These are phyloP conservation scores for Tephrocybe sp. DNA, from an alignment of 768 basidiomycete species.

Conservation along the genomic window DNA sequence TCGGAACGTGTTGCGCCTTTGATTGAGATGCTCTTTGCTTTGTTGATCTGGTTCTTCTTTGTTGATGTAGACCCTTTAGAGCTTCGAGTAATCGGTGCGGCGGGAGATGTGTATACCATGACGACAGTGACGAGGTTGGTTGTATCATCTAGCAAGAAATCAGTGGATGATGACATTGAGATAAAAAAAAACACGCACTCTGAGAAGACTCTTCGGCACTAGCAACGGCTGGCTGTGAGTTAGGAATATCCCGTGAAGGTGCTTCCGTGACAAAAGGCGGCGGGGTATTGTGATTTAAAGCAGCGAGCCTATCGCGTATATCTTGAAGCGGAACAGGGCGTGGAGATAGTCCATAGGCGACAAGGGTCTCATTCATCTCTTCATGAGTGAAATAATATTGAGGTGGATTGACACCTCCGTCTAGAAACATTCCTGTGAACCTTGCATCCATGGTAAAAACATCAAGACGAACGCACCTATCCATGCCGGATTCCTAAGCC, in stretches of 20 bases:
- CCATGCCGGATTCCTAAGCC: conserved; percentile 16
- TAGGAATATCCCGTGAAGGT: no score
- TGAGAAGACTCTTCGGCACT: no score
- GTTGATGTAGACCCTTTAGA: neutral
- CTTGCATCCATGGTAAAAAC: no score
- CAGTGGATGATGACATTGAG: no score
- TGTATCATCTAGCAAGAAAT: no score
- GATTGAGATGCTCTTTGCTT: conserved; percentile 5
- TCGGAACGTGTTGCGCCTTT: conserved; percentile 4
- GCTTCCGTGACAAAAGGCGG: no score
- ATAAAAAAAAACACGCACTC: no score
- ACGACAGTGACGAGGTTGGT: neutral
- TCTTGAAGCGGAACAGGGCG: neutral
- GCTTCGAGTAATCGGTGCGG: no score
- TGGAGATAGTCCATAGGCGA: conserved; percentile 7
- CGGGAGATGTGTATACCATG: no score
- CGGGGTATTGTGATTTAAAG: no score
- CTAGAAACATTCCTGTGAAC: neutral
- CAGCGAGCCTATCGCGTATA: neutral
- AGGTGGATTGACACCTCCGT: conserved; percentile 12
- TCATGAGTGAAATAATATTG: conserved; percentile 10
- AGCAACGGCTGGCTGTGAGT: no score
- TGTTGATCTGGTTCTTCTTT: conserved; percentile 12
- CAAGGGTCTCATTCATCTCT: conserved; percentile 10
- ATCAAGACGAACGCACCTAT: conserved; percentile 9